Base-by-base conservation (phyloP, 2,329 filamentous ascomycete species). In the Bipolaris victoriae region DNA sequence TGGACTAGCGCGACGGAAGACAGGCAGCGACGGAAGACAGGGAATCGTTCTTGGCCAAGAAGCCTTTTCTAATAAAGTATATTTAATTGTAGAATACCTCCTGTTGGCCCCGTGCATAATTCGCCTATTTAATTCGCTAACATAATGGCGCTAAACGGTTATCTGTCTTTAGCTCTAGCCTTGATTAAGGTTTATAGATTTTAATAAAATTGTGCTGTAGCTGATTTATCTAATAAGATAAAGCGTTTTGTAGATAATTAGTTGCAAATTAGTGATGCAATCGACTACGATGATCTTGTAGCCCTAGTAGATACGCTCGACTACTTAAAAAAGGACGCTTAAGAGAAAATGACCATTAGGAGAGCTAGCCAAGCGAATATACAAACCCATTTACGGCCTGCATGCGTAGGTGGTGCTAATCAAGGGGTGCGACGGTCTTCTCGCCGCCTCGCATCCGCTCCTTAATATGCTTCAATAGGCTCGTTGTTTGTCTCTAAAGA, bases 261-360 rank as follows among this genome's bases (percentile, higher is more conserved):
- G 51, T 29, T 54, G 20, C 29, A 54, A 54, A 20, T 18, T 13
- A 54, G 51, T 16, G 7, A 54, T 49, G 4, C 20, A 37, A 29
- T 54, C 5, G n/a, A 54, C 9, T 33, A 4, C 29, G 29, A 54
- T 3, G 37, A 54, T 11, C 51, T 54, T 54, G 29, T 7, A 49
- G 44, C 51, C 3, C 26, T 54, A n/a, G n/a, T 54, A 49, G 37
- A 54, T 43, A 37, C 51, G 37, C 51, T 54, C 15, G 20, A 49
- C 33, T 37, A 37, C 29, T 20, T 54, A 2, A 54, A 54, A 37
- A 54, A 54, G 37, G 44, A 49, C 5, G 45, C 44, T 13, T 6
- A 54, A 20, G 6, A 54, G 51, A 49, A 49, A 13, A 10, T 54
- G 13, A 49, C 51, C 1, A 48, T 43, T 1, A 49, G 26, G 11